Conservation (phyloP, 2,329 filamentous ascomycete genomes). For the Aureobasidium leucospermi region DNA sequence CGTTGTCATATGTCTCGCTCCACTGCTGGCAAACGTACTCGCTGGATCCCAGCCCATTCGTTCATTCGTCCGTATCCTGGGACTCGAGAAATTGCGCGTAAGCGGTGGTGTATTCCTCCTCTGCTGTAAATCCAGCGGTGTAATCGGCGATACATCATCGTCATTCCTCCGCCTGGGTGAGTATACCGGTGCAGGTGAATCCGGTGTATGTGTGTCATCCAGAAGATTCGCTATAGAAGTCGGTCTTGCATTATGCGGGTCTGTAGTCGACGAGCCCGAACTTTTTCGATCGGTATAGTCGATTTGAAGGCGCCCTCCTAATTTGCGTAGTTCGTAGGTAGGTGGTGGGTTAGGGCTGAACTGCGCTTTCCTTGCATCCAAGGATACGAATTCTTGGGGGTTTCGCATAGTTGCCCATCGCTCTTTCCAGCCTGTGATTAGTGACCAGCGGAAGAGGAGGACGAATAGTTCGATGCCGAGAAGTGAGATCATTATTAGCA, state of each 20-base stretch:
- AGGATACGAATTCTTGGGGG: conserved; percentile 79
- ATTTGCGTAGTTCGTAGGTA: neutral
- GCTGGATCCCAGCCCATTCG: neutral
- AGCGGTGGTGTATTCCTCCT: neutral
- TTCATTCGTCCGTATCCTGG: neutral
- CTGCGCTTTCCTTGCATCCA: conserved; percentile 53
- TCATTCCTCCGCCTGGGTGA: neutral
- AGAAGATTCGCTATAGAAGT: neutral
- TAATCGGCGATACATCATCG: neutral
- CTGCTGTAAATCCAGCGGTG: neutral
- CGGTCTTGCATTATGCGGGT: neutral
- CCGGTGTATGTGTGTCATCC: neutral
- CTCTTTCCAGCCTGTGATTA: conserved; percentile 76
- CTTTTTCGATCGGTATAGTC: neutral
- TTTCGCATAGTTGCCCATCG: conserved; percentile 43
- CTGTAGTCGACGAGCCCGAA: neutral
- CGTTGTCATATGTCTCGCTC: neutral
- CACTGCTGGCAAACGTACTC: neutral
- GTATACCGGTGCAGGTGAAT: neutral
- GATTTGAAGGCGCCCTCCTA: neutral
- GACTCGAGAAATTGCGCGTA: neutral
- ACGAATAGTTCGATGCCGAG: conserved; percentile 76
- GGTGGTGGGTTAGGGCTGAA: neutral
- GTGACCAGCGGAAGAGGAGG: conserved; percentile 74
- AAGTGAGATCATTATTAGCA: conserved; percentile 75